Conservation (phyloP, 306 rosid species). For the Pyrus bretschneideri region DNA sequence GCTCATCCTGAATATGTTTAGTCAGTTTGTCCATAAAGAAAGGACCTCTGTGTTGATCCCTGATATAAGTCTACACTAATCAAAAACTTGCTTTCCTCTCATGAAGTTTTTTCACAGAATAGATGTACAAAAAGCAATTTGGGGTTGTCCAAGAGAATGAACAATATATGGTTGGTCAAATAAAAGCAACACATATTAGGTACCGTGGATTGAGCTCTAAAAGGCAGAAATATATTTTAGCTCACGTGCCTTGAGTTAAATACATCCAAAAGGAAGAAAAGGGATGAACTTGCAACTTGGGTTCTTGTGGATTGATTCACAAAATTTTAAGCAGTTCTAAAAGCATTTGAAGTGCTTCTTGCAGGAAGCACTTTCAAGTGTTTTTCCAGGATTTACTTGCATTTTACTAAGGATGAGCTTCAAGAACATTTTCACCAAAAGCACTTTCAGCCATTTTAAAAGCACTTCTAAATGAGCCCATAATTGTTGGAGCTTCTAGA, state of each 20-base stretch:
- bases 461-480: no score
- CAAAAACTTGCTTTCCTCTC: background rate
- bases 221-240: background rate
- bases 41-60: background rate
- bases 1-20: background rate
- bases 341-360: no score
- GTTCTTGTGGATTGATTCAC: background rate
- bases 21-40: background rate
- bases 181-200: background rate
- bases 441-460: no score
- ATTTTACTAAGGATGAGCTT: no score
- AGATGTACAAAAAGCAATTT: background rate
- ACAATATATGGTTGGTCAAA: background rate
- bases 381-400: no score
- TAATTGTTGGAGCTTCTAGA: background rate
- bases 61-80: background rate
- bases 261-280: background rate
- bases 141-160: background rate
- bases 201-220: background rate
- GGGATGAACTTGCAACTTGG: background rate
- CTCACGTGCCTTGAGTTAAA: background rate
- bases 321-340: background rate
- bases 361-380: no score
- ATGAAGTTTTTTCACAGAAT: background rate
- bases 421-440: no score